Conservation (phyloP, 78 protist genomes). For the Cavenderia fasciculata region DNA sequence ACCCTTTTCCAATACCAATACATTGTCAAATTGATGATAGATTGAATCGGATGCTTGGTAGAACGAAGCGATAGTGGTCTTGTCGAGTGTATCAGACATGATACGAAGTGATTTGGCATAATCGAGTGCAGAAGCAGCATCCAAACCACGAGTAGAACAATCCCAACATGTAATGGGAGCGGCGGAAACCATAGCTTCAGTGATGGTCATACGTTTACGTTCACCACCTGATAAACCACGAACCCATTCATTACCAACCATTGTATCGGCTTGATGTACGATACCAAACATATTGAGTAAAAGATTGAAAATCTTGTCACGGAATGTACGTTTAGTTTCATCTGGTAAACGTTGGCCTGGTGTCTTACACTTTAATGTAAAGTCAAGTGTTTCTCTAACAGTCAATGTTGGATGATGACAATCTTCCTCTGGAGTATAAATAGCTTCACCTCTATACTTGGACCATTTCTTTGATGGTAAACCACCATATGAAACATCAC, state of each 20-base stretch:
- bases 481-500: slow-evolving; percentile 74
- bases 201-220: slow-evolving; percentile 47
- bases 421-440: slow-evolving; percentile 43
- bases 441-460: slow-evolving; percentile 56
- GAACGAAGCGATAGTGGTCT: slow-evolving; percentile 64
- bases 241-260: slow-evolving; percentile 64
- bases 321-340: slow-evolving; percentile 37
- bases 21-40: slow-evolving; percentile 34
- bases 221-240: slow-evolving; percentile 68
- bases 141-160: slow-evolving; percentile 59
- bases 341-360: slow-evolving; percentile 26
- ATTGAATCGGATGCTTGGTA: slow-evolving; percentile 74
- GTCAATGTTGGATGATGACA: neutral
- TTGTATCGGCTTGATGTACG: slow-evolving; percentile 47
- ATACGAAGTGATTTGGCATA: slow-evolving; percentile 45
- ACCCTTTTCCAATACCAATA: slow-evolving; percentile 60
- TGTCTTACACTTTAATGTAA: slow-evolving; percentile 27
- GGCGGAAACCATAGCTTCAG: slow-evolving; percentile 57
- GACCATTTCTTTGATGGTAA: slow-evolving; percentile 43
- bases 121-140: slow-evolving; percentile 45
- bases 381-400: neutral
- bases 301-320: slow-evolving; percentile 27
- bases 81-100: slow-evolving; percentile 34
- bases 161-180: slow-evolving; percentile 58
- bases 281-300: slow-evolving; percentile 61